Evolutionary conservation across 2,329 filamentous ascomycete genomes (phyloP).

Genomic region (Xylaria sp.): DNA sequence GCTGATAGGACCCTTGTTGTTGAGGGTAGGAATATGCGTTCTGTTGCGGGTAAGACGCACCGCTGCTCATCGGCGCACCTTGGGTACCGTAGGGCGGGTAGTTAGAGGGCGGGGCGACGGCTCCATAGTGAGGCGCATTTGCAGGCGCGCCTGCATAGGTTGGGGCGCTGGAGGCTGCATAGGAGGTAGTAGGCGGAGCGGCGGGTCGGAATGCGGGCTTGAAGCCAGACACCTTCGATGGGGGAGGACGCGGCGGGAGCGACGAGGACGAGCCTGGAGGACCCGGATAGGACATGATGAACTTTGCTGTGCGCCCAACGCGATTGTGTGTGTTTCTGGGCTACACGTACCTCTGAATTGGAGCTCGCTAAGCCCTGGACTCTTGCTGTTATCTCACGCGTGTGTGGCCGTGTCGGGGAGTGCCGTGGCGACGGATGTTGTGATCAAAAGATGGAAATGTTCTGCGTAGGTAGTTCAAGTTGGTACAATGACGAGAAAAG

Average conservation of each 20-base stretch:
- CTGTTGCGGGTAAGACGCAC: slow-evolving; percentile 41
- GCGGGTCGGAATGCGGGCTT: slow-evolving; percentile 62
- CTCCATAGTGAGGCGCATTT: slow-evolving; percentile 58
- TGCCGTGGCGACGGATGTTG: slow-evolving; percentile 1
- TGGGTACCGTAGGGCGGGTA: slow-evolving; percentile 55
- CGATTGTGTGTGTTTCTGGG: slow-evolving; percentile 48
- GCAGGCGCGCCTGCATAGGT: slow-evolving; percentile 55
- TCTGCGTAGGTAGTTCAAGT: neutral
- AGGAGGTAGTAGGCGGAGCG: slow-evolving; percentile 47
- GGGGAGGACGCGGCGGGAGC: slow-evolving; percentile 82
- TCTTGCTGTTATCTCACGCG: neutral
- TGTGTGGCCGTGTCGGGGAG: neutral
- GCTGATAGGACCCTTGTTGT: slow-evolving; percentile 49
- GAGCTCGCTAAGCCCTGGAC: slow-evolving; percentile 25
- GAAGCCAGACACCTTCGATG: slow-evolving; percentile 61
- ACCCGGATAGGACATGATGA: slow-evolving; percentile 87
- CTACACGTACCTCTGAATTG: slow-evolving; percentile 61
- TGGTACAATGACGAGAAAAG: slow-evolving; percentile 23
- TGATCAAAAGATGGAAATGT: slow-evolving; percentile 1
- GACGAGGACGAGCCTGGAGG: slow-evolving; percentile 78
- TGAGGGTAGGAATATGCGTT: slow-evolving; percentile 48
- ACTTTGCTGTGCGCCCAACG: slow-evolving; percentile 57
- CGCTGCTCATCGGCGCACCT: slow-evolving; percentile 41
- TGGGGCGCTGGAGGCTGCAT: slow-evolving; percentile 52
- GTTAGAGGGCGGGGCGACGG: slow-evolving; percentile 46